Conservation (phyloP, 768 basidiomycete species). For the Artomyces pyxidatus region DNA sequence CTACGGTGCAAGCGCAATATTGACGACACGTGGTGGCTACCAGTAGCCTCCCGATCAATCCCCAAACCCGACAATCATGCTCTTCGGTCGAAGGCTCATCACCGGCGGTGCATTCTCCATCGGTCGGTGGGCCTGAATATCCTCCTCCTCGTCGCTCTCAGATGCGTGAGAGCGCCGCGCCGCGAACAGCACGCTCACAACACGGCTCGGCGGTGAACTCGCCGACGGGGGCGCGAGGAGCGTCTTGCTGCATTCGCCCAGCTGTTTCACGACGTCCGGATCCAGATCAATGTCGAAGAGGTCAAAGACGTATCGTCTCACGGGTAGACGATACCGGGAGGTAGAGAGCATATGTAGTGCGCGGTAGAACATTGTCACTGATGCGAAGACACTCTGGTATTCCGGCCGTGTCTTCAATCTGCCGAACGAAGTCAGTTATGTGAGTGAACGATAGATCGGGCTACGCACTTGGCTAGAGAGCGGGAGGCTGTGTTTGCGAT, state of each 20-base stretch:
- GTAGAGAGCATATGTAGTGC: slow-evolving; percentile 83
- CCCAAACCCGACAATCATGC: slow-evolving; percentile 14
- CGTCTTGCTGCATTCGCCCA: slow-evolving; percentile 43
- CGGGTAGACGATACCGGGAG: slow-evolving; percentile 85
- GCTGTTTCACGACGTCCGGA: slow-evolving; percentile 43
- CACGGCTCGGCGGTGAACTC: slow-evolving; percentile 1
- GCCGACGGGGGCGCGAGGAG: slow-evolving; percentile 30
- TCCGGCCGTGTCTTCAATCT: slow-evolving; percentile 76
- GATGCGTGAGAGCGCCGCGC: slow-evolving; percentile 12
- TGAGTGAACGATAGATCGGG: slow-evolving; percentile 2
- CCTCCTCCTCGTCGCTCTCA: slow-evolving; percentile 16
- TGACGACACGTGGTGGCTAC: no score
- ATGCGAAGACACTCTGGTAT: slow-evolving; percentile 69
- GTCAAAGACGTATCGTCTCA: slow-evolving; percentile 87
- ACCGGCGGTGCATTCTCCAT: slow-evolving; percentile 5
- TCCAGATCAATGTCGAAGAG: slow-evolving; percentile 83
- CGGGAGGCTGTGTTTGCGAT: slow-evolving; percentile 93
- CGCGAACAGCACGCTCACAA: slow-evolving; percentile 15
- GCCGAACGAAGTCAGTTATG: slow-evolving; percentile 4
- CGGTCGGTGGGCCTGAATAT: slow-evolving; percentile 1
- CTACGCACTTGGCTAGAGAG: slow-evolving; percentile 67
- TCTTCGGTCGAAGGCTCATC: slow-evolving; percentile 13
- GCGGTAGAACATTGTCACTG: slow-evolving; percentile 73
- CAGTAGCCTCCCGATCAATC: no score
- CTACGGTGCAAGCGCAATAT: no score